phyloP scores from a whole-genome alignment of 306 rosid genomes.

The Mimosa pudica region DNA sequence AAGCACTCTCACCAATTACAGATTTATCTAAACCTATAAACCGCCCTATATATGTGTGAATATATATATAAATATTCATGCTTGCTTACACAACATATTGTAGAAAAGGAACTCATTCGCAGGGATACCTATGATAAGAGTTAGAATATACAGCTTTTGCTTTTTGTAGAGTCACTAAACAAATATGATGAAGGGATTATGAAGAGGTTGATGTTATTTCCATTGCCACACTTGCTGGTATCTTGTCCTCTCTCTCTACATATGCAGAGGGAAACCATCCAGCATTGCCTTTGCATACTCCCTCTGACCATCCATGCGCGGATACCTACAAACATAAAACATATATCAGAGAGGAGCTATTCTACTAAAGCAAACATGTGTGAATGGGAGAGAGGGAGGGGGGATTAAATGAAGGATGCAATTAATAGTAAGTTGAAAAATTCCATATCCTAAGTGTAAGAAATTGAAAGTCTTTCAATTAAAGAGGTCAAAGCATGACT shows the following conservation, averaged over 20 bases:
- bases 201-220: slow-evolving; percentile 34
- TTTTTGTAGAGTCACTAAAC: slow-evolving; percentile 28
- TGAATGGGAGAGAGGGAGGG: background rate
- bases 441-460: background rate
- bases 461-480: background rate
- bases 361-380: too few relatives aligned
- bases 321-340: slow-evolving; percentile 49
- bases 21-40: slow-evolving; percentile 33
- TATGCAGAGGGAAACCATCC: slow-evolving; percentile 99
- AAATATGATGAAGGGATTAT: slow-evolving; percentile 30
- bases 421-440: slow-evolving; percentile 1
- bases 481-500: slow-evolving; percentile 5
- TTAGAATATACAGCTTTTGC: slow-evolving; percentile 41
- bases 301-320: slow-evolving; percentile 92
- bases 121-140: slow-evolving; percentile 24
- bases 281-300: slow-evolving; percentile 72
- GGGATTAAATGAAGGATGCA: slow-evolving; percentile 11
- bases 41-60: slow-evolving; percentile 24
- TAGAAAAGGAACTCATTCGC: slow-evolving; percentile 26
- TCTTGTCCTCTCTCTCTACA: slow-evolving; percentile 64
- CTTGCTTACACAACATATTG: slow-evolving; percentile 39
- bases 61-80: slow-evolving; percentile 32
- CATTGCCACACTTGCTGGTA: slow-evolving; percentile 47
- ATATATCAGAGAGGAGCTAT: background rate
- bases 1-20: slow-evolving; percentile 34